Evolutionary conservation across 164 flowering plant genomes (phyloP), one percentile per base, ranked within the genome.

Genomic region (Magnolia officinalis): DNA sequence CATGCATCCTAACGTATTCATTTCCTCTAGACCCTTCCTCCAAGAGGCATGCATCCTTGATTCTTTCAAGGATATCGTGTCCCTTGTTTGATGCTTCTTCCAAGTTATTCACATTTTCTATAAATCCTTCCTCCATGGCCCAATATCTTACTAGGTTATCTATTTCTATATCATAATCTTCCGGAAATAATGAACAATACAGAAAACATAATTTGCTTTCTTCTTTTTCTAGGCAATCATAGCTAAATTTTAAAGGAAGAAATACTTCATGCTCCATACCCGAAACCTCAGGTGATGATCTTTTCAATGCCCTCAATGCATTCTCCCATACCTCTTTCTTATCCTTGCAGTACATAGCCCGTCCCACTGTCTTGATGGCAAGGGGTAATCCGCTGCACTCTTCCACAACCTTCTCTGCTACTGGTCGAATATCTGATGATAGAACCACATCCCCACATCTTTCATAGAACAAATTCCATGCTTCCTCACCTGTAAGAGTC

Each of bases 241-340:
- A 76, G 50, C 74, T 76, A 4, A 37, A 3, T 61, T 76, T 76
- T 23, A 76, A 63, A 70, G 52, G 37, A 16, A 11, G 14, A 26
- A 75, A 75, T 1, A 67, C 72, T 7, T 37, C 2, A 26, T 2
- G 61, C 8, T 75, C 77, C 77, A 75, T 75, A 52, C 72, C 77
- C 23, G 2, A 7, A 50, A 51, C 26, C 13, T 75, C 72, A 7
- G 67, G 26, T 61, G 58, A 10, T 13, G 78, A 70, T 4, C 16
- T 11, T 21, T 26, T 45, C 45, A 76, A 16, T 6, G 67, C 74
- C 37, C 37, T 70, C 26, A 63, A 20, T 20, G 78, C 78, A 37
- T 76, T 21, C 18, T 23, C 4, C 78, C 78, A 76, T 13, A 21
- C n/a, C 20, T 70, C 59, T 6, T 1, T 7, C 67, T 2, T 24